Evolutionary conservation across 1,284 basidiomycete species (phyloP).

Genomic region (Rhodotorula sp.): DNA sequence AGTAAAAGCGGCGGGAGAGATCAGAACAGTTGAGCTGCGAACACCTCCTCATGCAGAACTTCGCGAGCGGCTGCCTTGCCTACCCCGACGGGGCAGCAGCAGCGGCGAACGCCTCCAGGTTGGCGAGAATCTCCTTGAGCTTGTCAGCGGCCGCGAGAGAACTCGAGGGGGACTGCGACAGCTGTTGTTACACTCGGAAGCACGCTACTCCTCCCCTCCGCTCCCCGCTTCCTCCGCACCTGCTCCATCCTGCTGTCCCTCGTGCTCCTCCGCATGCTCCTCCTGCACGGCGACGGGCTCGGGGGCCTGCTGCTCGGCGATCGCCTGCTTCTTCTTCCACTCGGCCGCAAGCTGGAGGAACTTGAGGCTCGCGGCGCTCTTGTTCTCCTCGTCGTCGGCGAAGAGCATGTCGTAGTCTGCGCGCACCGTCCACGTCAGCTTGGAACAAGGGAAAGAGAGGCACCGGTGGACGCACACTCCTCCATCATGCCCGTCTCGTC

Average conservation of each 20-base stretch:
- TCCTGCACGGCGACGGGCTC: constrained; percentile 11
- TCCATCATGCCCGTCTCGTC: constrained; percentile 79
- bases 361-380: constrained; percentile 88
- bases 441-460: background rate
- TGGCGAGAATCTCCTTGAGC: constrained; percentile 94
- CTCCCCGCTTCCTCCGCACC: background rate
- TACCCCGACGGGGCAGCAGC: no score
- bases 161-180: constrained; percentile 76
- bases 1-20: no score
- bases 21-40: no score
- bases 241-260: background rate
- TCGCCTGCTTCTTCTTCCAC: constrained; percentile 59
- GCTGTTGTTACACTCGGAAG: no score
- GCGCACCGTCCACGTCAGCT: background rate
- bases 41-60: no score
- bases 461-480: constrained; percentile 62
- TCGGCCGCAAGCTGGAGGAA: constrained; percentile 85
- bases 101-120: constrained; percentile 91
- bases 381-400: constrained; percentile 80
- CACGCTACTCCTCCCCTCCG: background rate
- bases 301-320: constrained; percentile 5
- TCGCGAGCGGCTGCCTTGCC: no score
- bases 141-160: constrained; percentile 90
- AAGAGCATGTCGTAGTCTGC: constrained; percentile 92
- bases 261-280: constrained; percentile 7